Evolutionary conservation across 768 basidiomycete genomes (phyloP).

Genomic region (Macrolepiota albuminosa): DNA sequence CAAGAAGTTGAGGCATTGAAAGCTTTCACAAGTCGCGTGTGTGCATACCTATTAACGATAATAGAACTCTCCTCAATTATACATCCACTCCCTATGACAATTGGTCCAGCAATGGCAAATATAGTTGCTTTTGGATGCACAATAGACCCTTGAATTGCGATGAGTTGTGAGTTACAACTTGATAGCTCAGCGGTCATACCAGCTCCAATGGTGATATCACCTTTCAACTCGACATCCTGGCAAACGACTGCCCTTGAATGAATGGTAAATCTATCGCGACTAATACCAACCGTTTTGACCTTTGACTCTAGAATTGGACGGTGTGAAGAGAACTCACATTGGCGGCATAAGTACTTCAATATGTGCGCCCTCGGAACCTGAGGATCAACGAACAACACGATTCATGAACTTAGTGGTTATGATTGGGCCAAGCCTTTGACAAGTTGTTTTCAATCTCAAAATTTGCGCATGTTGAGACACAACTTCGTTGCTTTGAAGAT

Average conservation of each 20-base stretch:
- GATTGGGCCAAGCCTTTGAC: not conserved
- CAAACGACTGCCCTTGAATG: constrained; percentile 90
- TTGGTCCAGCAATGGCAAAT: constrained; percentile 86
- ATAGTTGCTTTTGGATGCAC: constrained; percentile 94
- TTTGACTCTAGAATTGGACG: not conserved
- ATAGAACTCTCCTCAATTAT: constrained; percentile 91
- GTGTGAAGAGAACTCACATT: constrained; percentile 5
- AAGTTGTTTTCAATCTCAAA: not conserved
- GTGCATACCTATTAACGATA: constrained; percentile 74
- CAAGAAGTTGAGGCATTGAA: not conserved
- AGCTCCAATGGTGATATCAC: constrained; percentile 89
- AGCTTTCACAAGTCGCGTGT: not conserved
- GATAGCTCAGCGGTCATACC: constrained; percentile 31
- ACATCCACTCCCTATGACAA: constrained; percentile 82
- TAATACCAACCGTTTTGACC: constrained; percentile 21
- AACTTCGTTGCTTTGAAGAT: too few species aligned
- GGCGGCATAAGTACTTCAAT: constrained; percentile 13
- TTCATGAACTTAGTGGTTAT: not conserved
- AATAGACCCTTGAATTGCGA: constrained; percentile 54
- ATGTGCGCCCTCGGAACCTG: not conserved
- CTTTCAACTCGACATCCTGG: constrained; percentile 91
- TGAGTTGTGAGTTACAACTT: not conserved
- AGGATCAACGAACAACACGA: not conserved
- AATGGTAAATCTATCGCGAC: constrained; percentile 85
- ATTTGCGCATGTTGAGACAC: too few species aligned